Conservation (phyloP, 768 basidiomycete genomes). For the Termitomyces sp. region DNA sequence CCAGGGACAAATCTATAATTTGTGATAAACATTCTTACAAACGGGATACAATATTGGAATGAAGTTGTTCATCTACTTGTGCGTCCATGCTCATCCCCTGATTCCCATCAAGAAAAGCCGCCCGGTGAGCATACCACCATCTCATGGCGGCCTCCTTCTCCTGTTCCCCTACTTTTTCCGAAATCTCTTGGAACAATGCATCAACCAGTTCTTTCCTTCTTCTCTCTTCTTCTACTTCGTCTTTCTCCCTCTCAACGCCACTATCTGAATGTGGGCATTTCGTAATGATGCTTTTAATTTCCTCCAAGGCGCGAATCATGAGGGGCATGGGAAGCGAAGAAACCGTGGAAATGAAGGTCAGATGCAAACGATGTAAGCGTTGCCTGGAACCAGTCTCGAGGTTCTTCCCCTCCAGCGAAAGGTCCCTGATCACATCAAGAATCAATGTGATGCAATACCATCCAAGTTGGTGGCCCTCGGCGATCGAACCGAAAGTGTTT, state of each 20-base stretch:
- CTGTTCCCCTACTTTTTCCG: slow-evolving; percentile 58
- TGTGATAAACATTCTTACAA: slow-evolving; percentile 4
- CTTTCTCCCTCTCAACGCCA: slow-evolving; percentile 11
- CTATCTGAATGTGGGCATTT: slow-evolving; percentile 19
- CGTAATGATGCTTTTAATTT: slow-evolving; percentile 33
- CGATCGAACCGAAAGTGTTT: slow-evolving; percentile 26
- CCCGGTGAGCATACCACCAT: slow-evolving; percentile 65
- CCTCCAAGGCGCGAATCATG: slow-evolving; percentile 50
- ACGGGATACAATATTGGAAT: slow-evolving; percentile 6
- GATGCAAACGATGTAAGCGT: slow-evolving; percentile 50
- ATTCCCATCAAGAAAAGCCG: slow-evolving; percentile 7
- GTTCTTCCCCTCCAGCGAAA: slow-evolving; percentile 17
- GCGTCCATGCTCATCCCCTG: background rate
- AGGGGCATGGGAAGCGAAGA: slow-evolving; percentile 55
- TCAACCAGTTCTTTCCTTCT: slow-evolving; percentile 42
- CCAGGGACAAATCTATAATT: background rate
- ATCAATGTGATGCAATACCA: slow-evolving; percentile 66
- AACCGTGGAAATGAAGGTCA: slow-evolving; percentile 61
- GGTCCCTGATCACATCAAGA: slow-evolving; percentile 38
- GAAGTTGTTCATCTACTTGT: slow-evolving; percentile 4
- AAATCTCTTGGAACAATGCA: slow-evolving; percentile 58
- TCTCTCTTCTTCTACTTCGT: slow-evolving; percentile 10
- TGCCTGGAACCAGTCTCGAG: slow-evolving; percentile 14
- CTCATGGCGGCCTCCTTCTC: slow-evolving; percentile 63
- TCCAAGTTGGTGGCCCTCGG: slow-evolving; percentile 41